These are phyloP conservation scores for Starmera quercuum DNA, from an alignment of 805 yeast genomes.

Conservation along the genomic window DNA sequence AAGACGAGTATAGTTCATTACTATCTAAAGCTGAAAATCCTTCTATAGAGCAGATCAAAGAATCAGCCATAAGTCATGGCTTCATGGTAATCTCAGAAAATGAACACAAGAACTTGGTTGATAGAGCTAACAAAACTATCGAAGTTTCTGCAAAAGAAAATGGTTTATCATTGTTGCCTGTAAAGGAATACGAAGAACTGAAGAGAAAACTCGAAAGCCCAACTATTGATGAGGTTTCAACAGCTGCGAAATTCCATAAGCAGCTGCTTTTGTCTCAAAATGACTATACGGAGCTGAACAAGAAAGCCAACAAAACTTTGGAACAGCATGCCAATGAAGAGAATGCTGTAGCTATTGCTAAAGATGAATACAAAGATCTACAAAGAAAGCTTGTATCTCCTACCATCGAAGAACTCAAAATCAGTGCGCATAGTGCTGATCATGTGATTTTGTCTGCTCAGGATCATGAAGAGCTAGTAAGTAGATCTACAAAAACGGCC, in stretches of 20 bases:
- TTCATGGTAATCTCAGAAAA: constrained; percentile 13
- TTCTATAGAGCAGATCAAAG: background rate
- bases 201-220: constrained; percentile 13
- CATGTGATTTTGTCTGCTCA: constrained; percentile 7
- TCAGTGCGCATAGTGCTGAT: background rate
- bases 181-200: constrained; percentile 5
- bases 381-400: constrained; percentile 11
- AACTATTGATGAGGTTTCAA: constrained; percentile 8
- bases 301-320: background rate
- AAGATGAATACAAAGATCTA: constrained; percentile 4
- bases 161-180: constrained; percentile 3
- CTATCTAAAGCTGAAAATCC: background rate
- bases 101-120: constrained; percentile 8
- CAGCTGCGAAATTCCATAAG: constrained; percentile 12
- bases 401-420: constrained; percentile 7
- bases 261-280: constrained; percentile 5
- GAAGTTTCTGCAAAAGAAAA: constrained; percentile 12
- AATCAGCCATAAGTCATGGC: constrained; percentile 3
- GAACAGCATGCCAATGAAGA: constrained; percentile 1
- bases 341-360: background rate
- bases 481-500: constrained; percentile 5
- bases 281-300: background rate
- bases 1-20: constrained; percentile 3
- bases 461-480: constrained; percentile 4
- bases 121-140: constrained; percentile 9